Evolutionary conservation across 306 rosid species (phyloP), one percentile per base, ranked within the genome.

Genomic region (Notholithocarpus densiflorus): DNA sequence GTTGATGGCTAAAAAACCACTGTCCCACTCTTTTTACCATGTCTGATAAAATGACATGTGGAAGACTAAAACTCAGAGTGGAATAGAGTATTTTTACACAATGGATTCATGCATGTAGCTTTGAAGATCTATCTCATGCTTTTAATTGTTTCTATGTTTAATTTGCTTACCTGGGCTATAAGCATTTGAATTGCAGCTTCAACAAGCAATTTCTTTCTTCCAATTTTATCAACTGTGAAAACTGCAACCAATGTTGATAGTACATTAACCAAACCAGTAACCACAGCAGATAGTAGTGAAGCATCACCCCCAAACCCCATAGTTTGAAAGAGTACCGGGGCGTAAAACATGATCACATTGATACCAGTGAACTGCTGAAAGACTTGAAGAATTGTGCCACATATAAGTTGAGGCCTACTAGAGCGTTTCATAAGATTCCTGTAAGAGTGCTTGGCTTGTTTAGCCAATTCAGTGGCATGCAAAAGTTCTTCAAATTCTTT

Each of bases 361-460:
- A 85, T 85, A 6, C 88, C 88, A 0, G 88, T 85, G 11, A 85
- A 45, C n/a, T 85, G 88, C 57, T 85, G 88, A 59, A 81, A 81
- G 6, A 78, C 14, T 5, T 81, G 88, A 54, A 81, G 31, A 8
- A 78, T 4, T 0, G 75, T 29, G 18, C 68, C 68, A 5, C 73
- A 66, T 7, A 61, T 9, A 7, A 85, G 81, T 21, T 69, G 80
- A 3, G 88, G 88, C 48, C 82, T 43, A 14, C 45, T 73, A 0
- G 45, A 51, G 10, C 66, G 65, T 26, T 75, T 62, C 31, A 78
- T 9, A 13, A 85, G 57, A 18, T 57, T 80, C 29, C 56, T 53
- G 59, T n/a, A 81, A 0, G 88, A 48, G 77, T 73, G 61, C 10
- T 81, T 74, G 51, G 5, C 3, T 32, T 60, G 15, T 0, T 65